These are phyloP conservation scores for Coccomyxa sp. DNA, from an alignment of 139 green algal genomes.

Conservation along the genomic window DNA sequence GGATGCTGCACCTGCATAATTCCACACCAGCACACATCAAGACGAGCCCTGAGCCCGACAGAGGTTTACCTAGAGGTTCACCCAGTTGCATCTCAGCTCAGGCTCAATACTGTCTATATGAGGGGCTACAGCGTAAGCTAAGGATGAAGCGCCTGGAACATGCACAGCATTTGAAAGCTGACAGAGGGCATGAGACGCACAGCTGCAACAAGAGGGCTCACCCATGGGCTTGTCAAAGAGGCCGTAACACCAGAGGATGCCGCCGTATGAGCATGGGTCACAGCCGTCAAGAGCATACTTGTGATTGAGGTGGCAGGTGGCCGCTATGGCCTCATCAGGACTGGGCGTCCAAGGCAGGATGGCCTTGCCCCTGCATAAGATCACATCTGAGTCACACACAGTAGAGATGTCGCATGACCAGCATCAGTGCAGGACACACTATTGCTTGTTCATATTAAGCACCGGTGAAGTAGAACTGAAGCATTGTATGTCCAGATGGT, in stretches of 20 bases:
- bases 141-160: too few relatives aligned
- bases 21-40: background rate
- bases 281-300: conserved; percentile 27
- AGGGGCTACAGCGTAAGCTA: too few relatives aligned
- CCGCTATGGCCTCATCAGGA: conserved; percentile 15
- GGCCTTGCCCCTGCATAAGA: conserved; percentile 25
- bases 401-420: background rate
- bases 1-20: background rate
- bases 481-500: too few relatives aligned
- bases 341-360: conserved; percentile 14
- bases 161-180: too few relatives aligned
- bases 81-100: too few relatives aligned
- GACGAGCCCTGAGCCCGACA: too few relatives aligned
- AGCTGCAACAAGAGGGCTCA: too few relatives aligned
- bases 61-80: too few relatives aligned
- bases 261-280: conserved; percentile 20
- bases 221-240: conserved; percentile 21
- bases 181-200: too few relatives aligned
- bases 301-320: conserved; percentile 19
- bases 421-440: background rate
- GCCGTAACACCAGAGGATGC: conserved; percentile 32
- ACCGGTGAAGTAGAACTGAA: too few relatives aligned
- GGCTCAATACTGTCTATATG: too few relatives aligned
- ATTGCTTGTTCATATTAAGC: too few relatives aligned
- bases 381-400: background rate